These are phyloP conservation scores for Clavariopsis aquatica DNA, from an alignment of 495 filamentous ascomycete genomes.

Conservation along the genomic window DNA sequence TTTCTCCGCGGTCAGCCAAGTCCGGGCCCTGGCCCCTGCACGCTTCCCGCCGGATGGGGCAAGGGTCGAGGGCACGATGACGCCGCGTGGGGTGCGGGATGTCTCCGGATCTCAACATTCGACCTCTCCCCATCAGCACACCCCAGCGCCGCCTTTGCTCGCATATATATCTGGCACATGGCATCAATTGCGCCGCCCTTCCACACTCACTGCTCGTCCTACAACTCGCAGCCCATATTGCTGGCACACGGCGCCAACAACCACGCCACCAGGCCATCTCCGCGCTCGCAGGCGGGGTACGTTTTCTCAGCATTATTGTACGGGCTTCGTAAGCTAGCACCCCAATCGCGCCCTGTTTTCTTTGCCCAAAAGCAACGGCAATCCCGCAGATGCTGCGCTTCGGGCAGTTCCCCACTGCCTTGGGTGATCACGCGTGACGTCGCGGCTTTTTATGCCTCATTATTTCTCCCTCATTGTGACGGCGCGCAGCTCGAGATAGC, in stretches of 20 bases:
- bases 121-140: neutral
- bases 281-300: conserved; percentile 4
- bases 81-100: neutral
- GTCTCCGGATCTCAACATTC: neutral
- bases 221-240: neutral
- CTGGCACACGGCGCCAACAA: neutral
- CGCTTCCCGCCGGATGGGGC: neutral
- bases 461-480: conserved; percentile 5
- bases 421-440: conserved; percentile 20
- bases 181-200: neutral
- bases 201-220: neutral
- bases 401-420: neutral
- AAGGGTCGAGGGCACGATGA: neutral
- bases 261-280: conserved; percentile 1
- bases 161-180: too few relatives aligned
- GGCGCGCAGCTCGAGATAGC: neutral
- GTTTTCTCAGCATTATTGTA: conserved; percentile 33
- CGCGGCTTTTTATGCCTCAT: conserved; percentile 24
- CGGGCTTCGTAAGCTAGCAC: conserved; percentile 31
- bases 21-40: neutral
- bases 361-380: conserved; percentile 29
- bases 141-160: neutral
- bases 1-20: neutral
- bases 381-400: neutral
- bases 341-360: neutral